phyloP scores from a whole-genome alignment of 371 early-diverging fungal genomes.

The Paraphysoderma sedebokerense region DNA sequence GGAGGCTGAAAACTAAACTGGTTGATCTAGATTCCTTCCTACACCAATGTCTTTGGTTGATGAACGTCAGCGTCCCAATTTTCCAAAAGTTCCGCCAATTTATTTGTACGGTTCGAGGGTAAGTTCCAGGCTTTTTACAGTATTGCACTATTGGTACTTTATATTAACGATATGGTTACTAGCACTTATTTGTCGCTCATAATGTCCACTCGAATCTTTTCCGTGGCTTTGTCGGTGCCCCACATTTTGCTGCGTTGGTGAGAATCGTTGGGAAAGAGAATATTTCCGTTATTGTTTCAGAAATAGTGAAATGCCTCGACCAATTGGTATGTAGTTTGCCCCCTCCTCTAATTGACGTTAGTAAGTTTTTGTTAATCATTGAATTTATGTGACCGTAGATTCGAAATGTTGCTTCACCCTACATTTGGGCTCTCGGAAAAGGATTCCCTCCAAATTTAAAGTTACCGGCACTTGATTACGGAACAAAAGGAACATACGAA shows the following conservation, averaged over 20 bases:
- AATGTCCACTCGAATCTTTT: constrained; percentile 9
- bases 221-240: constrained; percentile 14
- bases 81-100: constrained; percentile 11
- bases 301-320: constrained; percentile 12
- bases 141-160: too few relatives aligned
- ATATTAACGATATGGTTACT: too few relatives aligned
- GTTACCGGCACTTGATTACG: constrained; percentile 21
- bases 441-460: constrained; percentile 17
- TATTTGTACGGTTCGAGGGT: constrained; percentile 25
- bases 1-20: too few relatives aligned
- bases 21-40: too few relatives aligned
- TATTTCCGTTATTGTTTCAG: constrained; percentile 10
- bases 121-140: too few relatives aligned
- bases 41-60: neutral
- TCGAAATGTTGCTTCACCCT: constrained; percentile 12
- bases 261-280: constrained; percentile 9
- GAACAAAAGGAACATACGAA: constrained; percentile 5
- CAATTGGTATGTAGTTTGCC: too few relatives aligned
- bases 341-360: too few relatives aligned
- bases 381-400: constrained; percentile 4
- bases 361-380: neutral
- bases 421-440: constrained; percentile 15
- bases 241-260: constrained; percentile 11
- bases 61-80: neutral
- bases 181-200: constrained; percentile 11